Evolutionary conservation across 352 stramenopile genomes (phyloP).

Genomic region (Pythium periplocum): DNA sequence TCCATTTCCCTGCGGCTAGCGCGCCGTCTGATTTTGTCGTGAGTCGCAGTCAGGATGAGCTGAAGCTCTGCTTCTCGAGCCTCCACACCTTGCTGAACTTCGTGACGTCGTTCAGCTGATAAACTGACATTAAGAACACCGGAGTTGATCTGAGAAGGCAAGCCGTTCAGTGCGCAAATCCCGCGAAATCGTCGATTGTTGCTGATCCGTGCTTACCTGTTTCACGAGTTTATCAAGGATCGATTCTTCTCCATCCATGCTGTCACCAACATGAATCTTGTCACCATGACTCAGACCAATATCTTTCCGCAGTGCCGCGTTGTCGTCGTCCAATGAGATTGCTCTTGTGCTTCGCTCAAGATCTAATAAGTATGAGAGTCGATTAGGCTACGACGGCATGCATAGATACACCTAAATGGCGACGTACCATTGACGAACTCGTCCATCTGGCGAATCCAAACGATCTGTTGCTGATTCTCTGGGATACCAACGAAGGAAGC

Average conservation of each 20-base stretch:
- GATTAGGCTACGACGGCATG: not conserved
- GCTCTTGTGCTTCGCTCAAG: slow-evolving; percentile 61
- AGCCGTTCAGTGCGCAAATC: not conserved
- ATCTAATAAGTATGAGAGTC: slow-evolving; percentile 27
- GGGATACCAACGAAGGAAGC: slow-evolving; percentile 76
- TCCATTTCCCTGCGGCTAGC: slow-evolving; percentile 7
- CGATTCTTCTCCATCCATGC: slow-evolving; percentile 66
- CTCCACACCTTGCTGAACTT: slow-evolving; percentile 84
- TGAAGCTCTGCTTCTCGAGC: slow-evolving; percentile 77
- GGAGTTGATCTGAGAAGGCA: slow-evolving; percentile 59
- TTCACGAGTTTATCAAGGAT: slow-evolving; percentile 78
- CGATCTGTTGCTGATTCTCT: slow-evolving; percentile 75
- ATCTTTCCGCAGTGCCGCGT: slow-evolving; percentile 67
- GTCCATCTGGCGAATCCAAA: slow-evolving; percentile 86
- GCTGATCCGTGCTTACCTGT: slow-evolving; percentile 32
- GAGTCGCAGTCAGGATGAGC: slow-evolving; percentile 78
- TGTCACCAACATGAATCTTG: slow-evolving; percentile 87
- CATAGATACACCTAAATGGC: not conserved
- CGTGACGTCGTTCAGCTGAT: slow-evolving; percentile 76
- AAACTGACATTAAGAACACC: slow-evolving; percentile 78
- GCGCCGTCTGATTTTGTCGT: slow-evolving; percentile 75
- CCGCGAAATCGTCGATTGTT: too few relatives aligned
- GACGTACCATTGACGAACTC: slow-evolving; percentile 73
- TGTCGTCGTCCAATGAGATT: slow-evolving; percentile 64
- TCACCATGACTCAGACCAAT: slow-evolving; percentile 83